Percentiles rank a stretch among this genome's conserved stretches.
Conservation (phyloP, 164 flowering plant genomes). For the Sedum album region DNA sequence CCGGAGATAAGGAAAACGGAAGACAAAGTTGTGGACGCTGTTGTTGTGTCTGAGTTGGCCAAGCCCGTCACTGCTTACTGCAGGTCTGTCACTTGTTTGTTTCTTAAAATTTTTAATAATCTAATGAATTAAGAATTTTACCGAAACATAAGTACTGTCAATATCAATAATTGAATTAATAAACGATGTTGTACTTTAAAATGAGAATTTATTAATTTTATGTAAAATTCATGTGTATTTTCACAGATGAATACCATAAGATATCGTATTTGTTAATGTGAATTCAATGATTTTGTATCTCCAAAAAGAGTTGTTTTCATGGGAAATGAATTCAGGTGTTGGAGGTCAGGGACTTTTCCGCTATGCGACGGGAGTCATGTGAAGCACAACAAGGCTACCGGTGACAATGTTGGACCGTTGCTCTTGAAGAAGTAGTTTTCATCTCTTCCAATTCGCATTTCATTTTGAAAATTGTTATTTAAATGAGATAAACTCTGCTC, state of each 20-base stretch:
- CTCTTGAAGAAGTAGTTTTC: constrained; percentile 56
- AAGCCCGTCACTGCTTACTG: constrained; percentile 91
- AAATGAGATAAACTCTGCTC: too few species aligned
- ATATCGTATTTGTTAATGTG: too few species aligned
- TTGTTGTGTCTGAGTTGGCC: constrained; percentile 59
- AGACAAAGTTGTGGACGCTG: constrained; percentile 79
- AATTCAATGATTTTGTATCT: too few species aligned
- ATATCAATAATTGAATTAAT: too few species aligned
- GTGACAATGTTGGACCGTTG: constrained; percentile 91
- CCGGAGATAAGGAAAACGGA: constrained; percentile 70
- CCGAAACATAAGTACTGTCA: too few species aligned
- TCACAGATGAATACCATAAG: too few species aligned
- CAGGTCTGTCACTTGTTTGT: constrained; percentile 33
- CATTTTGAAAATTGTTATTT: too few species aligned
- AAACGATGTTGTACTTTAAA: too few species aligned
- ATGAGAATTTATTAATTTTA: too few species aligned
- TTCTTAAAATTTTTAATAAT: neutral
- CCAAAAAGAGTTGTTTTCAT: too few species aligned
- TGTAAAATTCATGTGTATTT: too few species aligned
- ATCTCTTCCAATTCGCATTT: neutral
- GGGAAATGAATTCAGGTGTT: constrained; percentile 49
- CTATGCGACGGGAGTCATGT: constrained; percentile 87
- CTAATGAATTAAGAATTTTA: too few species aligned
- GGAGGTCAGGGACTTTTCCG: constrained; percentile 95
- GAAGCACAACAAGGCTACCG: constrained; percentile 91